A percentile compares a stretch with the other conserved stretches of the same genome.
Evolutionary conservation across 495 filamentous ascomycete species (phyloP).

Genomic region (Tuber aestivum): DNA sequence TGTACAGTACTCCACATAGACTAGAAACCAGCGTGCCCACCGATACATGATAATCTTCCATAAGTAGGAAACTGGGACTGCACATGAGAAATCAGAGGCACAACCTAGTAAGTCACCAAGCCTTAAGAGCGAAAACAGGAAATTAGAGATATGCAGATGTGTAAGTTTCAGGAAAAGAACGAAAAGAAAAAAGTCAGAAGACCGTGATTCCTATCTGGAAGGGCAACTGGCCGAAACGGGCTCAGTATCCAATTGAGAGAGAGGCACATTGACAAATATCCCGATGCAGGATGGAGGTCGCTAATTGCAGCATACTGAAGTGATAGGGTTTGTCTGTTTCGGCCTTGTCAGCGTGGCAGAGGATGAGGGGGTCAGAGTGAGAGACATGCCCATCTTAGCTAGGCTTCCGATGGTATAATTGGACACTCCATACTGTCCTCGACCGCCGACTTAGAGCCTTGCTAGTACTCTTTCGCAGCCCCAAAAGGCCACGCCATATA

Average conservation of each 20-base stretch:
- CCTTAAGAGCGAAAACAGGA: background rate
- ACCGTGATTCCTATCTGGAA: background rate
- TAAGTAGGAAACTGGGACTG: background rate
- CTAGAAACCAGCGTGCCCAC: background rate
- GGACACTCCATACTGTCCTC: background rate
- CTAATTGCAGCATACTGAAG: background rate
- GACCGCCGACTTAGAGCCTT: background rate
- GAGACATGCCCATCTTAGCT: background rate
- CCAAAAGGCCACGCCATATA: background rate
- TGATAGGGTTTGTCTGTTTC: background rate
- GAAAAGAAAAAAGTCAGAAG: background rate
- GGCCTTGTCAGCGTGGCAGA: background rate
- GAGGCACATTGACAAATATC: background rate
- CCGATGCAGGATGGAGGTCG: background rate
- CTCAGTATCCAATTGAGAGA: background rate
- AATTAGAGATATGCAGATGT: background rate
- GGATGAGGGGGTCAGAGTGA: background rate
- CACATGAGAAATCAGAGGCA: background rate
- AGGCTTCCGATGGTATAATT: background rate
- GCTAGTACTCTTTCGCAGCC: background rate
- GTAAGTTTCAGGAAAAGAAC: background rate
- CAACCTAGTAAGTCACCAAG: background rate
- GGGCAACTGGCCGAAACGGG: background rate
- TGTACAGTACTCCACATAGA: background rate
- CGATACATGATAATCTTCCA: background rate